A percentile compares a stretch with the other conserved stretches of the same genome.
Evolutionary conservation across 2,329 filamentous ascomycete genomes (phyloP).

Genomic region (Neonectria coccinea): DNA sequence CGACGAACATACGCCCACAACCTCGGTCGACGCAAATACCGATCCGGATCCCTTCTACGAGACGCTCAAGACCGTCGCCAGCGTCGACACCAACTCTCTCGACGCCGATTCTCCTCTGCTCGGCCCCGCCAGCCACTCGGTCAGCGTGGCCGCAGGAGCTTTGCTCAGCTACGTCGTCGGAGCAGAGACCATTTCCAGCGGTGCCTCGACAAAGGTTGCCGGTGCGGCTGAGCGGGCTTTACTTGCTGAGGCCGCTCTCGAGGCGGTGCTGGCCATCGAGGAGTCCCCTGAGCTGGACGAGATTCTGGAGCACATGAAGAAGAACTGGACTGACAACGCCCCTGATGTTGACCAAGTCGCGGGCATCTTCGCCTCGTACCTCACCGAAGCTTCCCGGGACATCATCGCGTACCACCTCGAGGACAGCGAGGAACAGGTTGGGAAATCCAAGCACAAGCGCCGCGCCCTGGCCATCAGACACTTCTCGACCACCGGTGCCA

Average conservation of each 20-base stretch:
- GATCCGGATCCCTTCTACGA: constrained; percentile 18
- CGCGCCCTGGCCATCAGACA: constrained; percentile 19
- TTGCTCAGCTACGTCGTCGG: constrained; percentile 21
- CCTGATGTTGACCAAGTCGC: constrained; percentile 24
- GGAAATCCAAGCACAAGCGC: not conserved
- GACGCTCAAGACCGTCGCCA: constrained; percentile 18
- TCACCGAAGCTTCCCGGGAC: constrained; percentile 17
- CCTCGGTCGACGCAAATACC: not conserved
- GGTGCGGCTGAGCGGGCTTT: constrained; percentile 27
- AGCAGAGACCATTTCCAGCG: constrained; percentile 14
- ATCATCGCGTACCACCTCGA: constrained; percentile 21
- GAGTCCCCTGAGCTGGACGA: constrained; percentile 33
- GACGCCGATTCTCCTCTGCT: constrained; percentile 16
- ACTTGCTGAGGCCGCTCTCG: constrained; percentile 27
- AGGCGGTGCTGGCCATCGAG: constrained; percentile 31
- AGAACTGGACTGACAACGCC: constrained; percentile 29
- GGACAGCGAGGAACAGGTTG: not conserved
- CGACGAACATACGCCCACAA: not conserved
- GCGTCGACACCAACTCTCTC: constrained; percentile 18
- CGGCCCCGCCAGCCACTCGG: constrained; percentile 12
- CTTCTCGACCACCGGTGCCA: not conserved
- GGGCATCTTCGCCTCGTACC: constrained; percentile 22
- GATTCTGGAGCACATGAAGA: constrained; percentile 30
- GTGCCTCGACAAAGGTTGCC: constrained; percentile 12
- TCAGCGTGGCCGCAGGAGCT: constrained; percentile 23